These are phyloP conservation scores for Rhodamnia argentea DNA, from an alignment of 345 rosid genomes.

Conservation along the genomic window DNA sequence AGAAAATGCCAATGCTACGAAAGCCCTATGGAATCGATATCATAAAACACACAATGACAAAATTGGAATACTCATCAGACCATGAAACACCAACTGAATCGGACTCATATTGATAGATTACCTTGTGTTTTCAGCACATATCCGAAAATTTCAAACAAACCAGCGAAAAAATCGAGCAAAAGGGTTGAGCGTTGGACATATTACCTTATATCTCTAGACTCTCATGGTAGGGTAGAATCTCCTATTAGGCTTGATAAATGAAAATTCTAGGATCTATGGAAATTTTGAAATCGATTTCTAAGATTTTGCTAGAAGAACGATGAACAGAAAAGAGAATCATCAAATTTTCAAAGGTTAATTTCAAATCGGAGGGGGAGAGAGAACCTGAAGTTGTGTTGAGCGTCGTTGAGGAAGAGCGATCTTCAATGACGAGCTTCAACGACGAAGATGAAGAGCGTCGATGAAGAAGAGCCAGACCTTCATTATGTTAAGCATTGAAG, in stretches of 20 bases:
- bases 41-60: no score
- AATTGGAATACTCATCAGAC: no score
- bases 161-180: not conserved
- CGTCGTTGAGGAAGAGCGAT: not conserved
- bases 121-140: no score
- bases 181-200: not conserved
- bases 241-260: not conserved
- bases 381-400: not conserved
- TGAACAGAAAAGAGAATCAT: not conserved
- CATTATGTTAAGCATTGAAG: no score
- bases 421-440: not conserved
- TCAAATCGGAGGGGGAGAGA: not conserved
- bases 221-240: not conserved
- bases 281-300: not conserved
- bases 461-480: no score
- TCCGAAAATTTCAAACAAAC: not conserved
- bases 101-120: no score
- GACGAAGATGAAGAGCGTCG: not conserved
- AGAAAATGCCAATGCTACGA: no score
- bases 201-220: not conserved
- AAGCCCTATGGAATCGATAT: no score
- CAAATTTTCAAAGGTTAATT: not conserved
- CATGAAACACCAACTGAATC: no score
- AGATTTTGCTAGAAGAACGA: not conserved
- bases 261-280: not conserved